Base-by-base conservation (phyloP, 768 basidiomycete genomes). In the Floccularia luteovirens region DNA sequence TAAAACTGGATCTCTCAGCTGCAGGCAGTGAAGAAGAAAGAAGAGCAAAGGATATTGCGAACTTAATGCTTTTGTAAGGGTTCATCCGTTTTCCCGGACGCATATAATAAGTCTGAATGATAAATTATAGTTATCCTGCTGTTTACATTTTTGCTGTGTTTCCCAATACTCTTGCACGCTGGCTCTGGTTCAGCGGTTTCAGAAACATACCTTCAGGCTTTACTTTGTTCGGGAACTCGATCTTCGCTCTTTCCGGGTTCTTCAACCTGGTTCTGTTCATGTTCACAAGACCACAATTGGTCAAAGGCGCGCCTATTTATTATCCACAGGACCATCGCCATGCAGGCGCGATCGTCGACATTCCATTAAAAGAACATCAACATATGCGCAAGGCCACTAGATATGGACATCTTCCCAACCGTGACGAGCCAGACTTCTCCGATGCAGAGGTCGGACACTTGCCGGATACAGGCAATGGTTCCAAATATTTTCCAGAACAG, bases 51-150 rank as follows among this genome's bases (percentile, higher is more conserved):
- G 47, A 41, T 14, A 56, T 67, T 20, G 72, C 72, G 7, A 55
- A 63, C 25, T 54, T 65, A 22, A 67, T 73, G 67, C 54, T 74
- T n/a, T 70, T 66, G 72, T 75, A 43, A 52, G 38, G 13, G 19
- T 38, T 24, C 22, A 38, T 24, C n/a, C 17, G 12, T 28, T 39
- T 39, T 37, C n/a, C 11, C 25, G 21, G 22, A 3, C 16, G 13
- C n/a, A n/a, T n/a, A n/a, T n/a, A n/a, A n/a, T n/a, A n/a, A n/a
- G n/a, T n/a, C n/a, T n/a, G n/a, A n/a, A n/a, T n/a, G n/a, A 11
- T 40, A 22, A 10, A 25, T 28, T 24, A 2, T 42, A 73, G 72
- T 45, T 73, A 73, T 43, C 73, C 72, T 20, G 57, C 63, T 7
- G 60, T 70, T 13, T 71, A 71, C 46, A 61, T 66, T 43, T 54